Percentiles rank a stretch among this genome's conserved stretches.
Conservation (phyloP, 2,329 filamentous ascomycete species). For the Sporothrix variecibatus region DNA sequence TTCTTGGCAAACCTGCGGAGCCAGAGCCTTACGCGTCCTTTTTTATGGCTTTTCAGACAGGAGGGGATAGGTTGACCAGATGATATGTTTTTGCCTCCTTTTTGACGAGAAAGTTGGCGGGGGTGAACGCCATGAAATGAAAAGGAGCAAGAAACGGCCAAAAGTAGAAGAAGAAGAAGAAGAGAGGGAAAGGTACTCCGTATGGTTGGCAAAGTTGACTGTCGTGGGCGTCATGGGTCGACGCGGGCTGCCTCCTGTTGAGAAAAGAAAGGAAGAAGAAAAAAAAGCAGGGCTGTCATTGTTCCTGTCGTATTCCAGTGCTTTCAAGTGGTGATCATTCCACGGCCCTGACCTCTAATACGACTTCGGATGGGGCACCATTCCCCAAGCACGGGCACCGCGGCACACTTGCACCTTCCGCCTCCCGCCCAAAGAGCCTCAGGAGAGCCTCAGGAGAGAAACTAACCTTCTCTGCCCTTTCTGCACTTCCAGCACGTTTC, state of each 20-base stretch:
- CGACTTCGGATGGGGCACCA: neutral
- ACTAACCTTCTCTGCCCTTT: neutral
- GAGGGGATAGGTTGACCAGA: neutral
- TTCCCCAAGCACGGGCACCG: neutral
- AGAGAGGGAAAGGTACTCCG: neutral
- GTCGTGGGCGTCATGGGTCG: neutral
- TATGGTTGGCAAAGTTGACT: neutral
- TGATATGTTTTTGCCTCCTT: neutral
- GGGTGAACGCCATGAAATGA: neutral
- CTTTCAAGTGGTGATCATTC: neutral
- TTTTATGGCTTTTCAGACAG: neutral
- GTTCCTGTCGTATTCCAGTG: neutral
- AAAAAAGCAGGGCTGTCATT: constrained; percentile 3
- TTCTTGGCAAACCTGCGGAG: constrained; percentile 7
- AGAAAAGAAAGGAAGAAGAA: too few relatives aligned
- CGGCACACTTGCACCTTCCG: neutral
- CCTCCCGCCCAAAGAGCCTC: neutral
- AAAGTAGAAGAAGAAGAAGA: neutral
- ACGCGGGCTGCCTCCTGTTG: neutral
- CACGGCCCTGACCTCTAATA: neutral
- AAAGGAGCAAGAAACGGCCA: neutral
- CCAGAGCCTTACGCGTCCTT: constrained; percentile 3
- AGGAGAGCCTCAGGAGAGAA: neutral
- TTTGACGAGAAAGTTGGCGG: neutral
- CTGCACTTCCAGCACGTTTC: neutral